Conservation (phyloP, 2,329 filamentous ascomycete genomes). For the Pestalotiopsis sp. region DNA sequence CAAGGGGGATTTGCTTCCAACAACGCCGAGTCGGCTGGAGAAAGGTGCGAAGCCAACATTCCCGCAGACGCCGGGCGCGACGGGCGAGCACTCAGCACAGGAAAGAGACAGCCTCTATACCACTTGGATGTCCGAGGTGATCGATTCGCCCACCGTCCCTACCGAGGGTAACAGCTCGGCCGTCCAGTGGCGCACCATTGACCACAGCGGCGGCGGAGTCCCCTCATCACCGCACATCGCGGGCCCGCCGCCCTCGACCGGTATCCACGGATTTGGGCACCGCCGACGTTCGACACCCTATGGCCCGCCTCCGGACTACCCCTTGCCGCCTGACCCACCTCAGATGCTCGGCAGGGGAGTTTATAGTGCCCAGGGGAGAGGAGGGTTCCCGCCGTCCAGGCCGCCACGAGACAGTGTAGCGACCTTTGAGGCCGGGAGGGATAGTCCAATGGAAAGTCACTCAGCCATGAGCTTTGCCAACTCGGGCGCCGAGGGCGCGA, state of each 20-base stretch:
- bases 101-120: neutral
- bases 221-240: constrained; percentile 5
- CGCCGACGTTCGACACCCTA: constrained; percentile 26
- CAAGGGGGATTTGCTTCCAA: constrained; percentile 20
- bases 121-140: neutral
- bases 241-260: constrained; percentile 19
- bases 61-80: constrained; percentile 7
- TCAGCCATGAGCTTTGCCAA: neutral
- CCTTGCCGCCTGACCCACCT: neutral
- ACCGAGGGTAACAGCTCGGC: constrained; percentile 21
- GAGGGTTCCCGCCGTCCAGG: neutral
- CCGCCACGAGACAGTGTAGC: constrained; percentile 6
- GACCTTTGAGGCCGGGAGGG: constrained; percentile 1
- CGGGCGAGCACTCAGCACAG: neutral
- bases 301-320: constrained; percentile 8
- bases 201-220: constrained; percentile 9
- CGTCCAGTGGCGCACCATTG: constrained; percentile 22
- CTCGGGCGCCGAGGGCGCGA: neutral
- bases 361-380: neutral
- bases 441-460: neutral
- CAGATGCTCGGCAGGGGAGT: neutral
- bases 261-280: constrained; percentile 24
- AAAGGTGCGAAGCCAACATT: constrained; percentile 16
- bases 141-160: neutral
- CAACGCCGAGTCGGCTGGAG: constrained; percentile 26